Evolutionary conservation across 2,329 filamentous ascomycete genomes (phyloP).

Genomic region (Exutisphaerella laricina): DNA sequence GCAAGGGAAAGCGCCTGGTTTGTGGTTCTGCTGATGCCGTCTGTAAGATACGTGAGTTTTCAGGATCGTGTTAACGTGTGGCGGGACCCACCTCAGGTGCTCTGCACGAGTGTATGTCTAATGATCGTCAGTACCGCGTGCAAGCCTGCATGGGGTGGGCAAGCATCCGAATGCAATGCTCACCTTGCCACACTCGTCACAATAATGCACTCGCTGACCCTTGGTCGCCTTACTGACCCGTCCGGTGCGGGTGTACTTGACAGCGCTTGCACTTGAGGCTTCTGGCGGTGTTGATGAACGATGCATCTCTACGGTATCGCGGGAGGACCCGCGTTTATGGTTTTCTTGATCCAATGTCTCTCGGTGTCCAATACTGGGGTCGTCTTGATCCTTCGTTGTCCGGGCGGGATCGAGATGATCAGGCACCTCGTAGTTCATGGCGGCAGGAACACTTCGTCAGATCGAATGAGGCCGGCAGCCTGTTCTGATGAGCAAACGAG

Average conservation of each 20-base stretch:
- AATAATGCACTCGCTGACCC: slow-evolving; percentile 42
- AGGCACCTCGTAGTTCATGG: slow-evolving; percentile 8
- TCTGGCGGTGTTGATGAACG: slow-evolving; percentile 20
- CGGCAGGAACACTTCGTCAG: slow-evolving; percentile 5
- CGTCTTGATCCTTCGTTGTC: slow-evolving; percentile 1
- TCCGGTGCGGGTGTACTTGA: slow-evolving; percentile 43
- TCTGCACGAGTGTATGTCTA: slow-evolving; percentile 46
- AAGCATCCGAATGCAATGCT: too few species aligned
- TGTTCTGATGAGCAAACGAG: background rate
- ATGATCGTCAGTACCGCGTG: too few species aligned
- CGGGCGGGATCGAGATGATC: slow-evolving; percentile 1
- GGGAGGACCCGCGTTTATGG: slow-evolving; percentile 14
- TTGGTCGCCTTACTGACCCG: slow-evolving; percentile 46
- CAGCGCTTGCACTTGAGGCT: slow-evolving; percentile 17
- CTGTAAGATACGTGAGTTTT: slow-evolving; percentile 24
- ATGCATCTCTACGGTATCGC: slow-evolving; percentile 20
- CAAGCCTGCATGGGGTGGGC: background rate
- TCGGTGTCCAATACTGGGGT: slow-evolving; percentile 5
- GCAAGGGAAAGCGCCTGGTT: slow-evolving; percentile 38
- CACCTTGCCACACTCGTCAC: slow-evolving; percentile 44
- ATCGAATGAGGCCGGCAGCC: background rate
- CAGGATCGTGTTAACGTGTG: background rate
- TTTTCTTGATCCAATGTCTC: slow-evolving; percentile 12
- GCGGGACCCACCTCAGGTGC: slow-evolving; percentile 37
- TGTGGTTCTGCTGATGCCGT: slow-evolving; percentile 45